phyloP scores from a whole-genome alignment of 805 yeast species.

The Metschnikowia noctiluminum region DNA sequence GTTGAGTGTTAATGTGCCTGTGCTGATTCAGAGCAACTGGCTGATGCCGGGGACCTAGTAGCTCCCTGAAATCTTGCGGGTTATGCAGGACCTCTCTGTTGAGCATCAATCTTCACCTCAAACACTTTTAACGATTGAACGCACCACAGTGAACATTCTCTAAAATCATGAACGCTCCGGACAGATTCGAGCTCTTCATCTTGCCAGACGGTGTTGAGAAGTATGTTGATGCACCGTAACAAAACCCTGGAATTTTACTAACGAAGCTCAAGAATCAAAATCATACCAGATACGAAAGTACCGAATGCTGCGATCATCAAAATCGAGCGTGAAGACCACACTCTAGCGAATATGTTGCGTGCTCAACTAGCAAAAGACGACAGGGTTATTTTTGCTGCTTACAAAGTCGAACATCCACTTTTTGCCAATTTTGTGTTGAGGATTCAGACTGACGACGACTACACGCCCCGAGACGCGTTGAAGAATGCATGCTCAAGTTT shows the following conservation, averaged over 20 bases:
- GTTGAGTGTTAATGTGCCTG: no score
- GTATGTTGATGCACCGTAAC: slow-evolving; percentile 40
- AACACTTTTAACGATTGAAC: no score
- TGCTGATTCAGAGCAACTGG: no score
- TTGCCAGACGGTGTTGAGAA: slow-evolving; percentile 97
- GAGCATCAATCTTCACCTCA: neutral
- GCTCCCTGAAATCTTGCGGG: neutral
- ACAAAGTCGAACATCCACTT: slow-evolving; percentile 96
- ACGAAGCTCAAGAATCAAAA: slow-evolving; percentile 51
- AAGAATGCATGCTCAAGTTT: slow-evolving; percentile 84
- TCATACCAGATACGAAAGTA: slow-evolving; percentile 90
- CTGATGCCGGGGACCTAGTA: neutral
- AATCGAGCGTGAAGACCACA: slow-evolving; percentile 96
- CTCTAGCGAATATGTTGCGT: slow-evolving; percentile 85
- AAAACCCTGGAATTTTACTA: slow-evolving; percentile 11
- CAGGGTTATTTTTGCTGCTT: slow-evolving; percentile 93
- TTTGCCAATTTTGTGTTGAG: slow-evolving; percentile 94
- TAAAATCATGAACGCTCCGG: slow-evolving; percentile 92
- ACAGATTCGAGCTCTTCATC: slow-evolving; percentile 93
- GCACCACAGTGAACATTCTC: neutral
- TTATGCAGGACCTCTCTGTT: neutral
- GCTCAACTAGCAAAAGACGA: slow-evolving; percentile 83
- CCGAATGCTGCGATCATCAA: slow-evolving; percentile 92
- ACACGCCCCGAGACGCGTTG: slow-evolving; percentile 86
- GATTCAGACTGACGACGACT: slow-evolving; percentile 93